Evolutionary conservation across 2,329 filamentous ascomycete genomes (phyloP), one percentile per base, ranked within the genome.

Genomic region (Calonectria multiphialidica): DNA sequence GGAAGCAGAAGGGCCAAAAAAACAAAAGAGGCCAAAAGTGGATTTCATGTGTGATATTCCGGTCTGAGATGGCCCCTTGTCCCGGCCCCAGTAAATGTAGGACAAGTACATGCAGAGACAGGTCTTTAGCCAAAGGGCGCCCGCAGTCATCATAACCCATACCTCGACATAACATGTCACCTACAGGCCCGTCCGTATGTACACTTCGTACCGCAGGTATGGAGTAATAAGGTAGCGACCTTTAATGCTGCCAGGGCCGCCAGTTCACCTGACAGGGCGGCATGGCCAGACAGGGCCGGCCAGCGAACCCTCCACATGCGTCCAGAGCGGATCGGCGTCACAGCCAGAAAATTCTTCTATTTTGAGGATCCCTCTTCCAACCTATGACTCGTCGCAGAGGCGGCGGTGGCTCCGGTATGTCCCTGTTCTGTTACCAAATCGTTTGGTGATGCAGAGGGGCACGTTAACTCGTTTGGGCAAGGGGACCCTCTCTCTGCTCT

Each of bases 361-460:
- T 77, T 75, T 55, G 44, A 76, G 73, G 53, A 49, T 33, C 45
- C 28, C 23, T 45, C 64, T 66, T 55, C 55, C 55, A 28, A 57
- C 40, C 63, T 33, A 47, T 70, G 67, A 68, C 72, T 66, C 55
- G 12, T 40, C 40, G 13, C 53, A 59, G 69, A 72, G 71, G 57
- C 47, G 53, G 76, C 75, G 77, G 75, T 72, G 66, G 68, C 71
- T 74, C 77, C 77, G 77, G 74, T 75, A 74, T 77, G 74, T 78
- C 73, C 76, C 66, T 72, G 70, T 64, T 68, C 76, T 78, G 71
- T 79, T 79, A 79, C 77, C 71, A 79, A 78, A 79, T 79, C 75
- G 77, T 74, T 79, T 79, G 73, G 42, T 71, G 67, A 71, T 66
- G 70, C 72, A 75, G 71, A 71, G 72, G 49, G 23, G 50, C 25